Conservation (phyloP, 441 rosid species). For the Adansonia madagascariensis region DNA sequence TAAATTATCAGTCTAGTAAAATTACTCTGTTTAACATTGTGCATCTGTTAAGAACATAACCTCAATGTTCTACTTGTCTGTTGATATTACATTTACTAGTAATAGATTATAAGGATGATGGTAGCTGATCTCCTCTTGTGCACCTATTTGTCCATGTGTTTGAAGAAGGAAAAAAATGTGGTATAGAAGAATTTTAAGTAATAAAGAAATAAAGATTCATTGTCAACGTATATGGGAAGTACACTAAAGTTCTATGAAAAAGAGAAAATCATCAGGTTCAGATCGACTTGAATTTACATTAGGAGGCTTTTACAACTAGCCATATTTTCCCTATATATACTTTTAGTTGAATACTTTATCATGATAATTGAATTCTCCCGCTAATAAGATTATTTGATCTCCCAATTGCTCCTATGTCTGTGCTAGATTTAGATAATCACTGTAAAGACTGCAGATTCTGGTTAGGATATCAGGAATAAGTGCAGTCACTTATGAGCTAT, state of each 20-base stretch:
- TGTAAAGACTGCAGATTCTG: not conserved
- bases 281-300: not conserved
- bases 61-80: not conserved
- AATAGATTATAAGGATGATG: not conserved
- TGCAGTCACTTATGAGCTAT: not conserved
- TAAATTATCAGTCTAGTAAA: slow-evolving; percentile 18
- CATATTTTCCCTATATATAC: not conserved
- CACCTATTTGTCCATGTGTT: not conserved
- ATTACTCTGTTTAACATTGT: not conserved
- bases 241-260: not conserved
- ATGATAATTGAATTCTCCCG: not conserved
- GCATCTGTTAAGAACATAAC: not conserved
- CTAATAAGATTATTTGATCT: slow-evolving; percentile 1
- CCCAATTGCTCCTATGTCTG: not conserved
- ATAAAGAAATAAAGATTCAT: not conserved
- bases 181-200: not conserved
- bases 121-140: not conserved
- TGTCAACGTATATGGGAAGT: not conserved
- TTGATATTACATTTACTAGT: not conserved
- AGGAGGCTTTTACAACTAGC: not conserved
- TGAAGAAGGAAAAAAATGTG: not conserved
- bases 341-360: not conserved
- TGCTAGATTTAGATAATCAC: not conserved
- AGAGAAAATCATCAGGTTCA: not conserved
- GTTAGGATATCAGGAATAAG: not conserved